Base-by-base conservation (phyloP, 1,139 yeast species). In the Dujonia santamariae region DNA sequence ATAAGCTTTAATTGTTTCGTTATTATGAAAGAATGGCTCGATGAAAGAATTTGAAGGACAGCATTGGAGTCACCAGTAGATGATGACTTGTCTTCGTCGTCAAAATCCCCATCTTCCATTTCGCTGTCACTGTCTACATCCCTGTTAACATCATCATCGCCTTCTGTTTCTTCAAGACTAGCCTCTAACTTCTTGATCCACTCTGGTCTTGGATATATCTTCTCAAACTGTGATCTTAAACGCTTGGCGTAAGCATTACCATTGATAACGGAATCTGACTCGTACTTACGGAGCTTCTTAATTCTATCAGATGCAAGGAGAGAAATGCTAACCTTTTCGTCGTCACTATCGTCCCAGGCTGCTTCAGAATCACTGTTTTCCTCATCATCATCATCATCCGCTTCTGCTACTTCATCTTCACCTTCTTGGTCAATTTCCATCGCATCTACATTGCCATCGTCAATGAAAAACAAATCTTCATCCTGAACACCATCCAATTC, bases 301-400 rank as follows among this genome's bases (percentile, higher is more conserved):
- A 84, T 59, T 47, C 75, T 77, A 45, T 80, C 83, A 1, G 81
- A 67, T 2, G 75, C 55, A 7, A 67, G 58, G 20, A 94, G 61
- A 1, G 50, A 77, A 4, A 92, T 70, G 16, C 64, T 64, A 19
- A 85, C 49, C 36, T 68, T 69, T 45, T 90, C 97, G 55, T 92
- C 98, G 52, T 92, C 98, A 40, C 95, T 83, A 59, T 92, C 99
- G 14, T 61, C 61, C 99, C 99, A 94, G 6, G 88, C 96, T 39
- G 68, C 72, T 18, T 59, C 65, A 3, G 36, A 38, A n/a, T 43
- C 47, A 12, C 63, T 71, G 9, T 60, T 64, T 23, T 59, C 65
- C 3, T 48, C 58, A 4, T 56, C 65, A 4, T 47, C 57, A 4
- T 50, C 60, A 5, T 47, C 56, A 6, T 59, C 60, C n/a, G 59